Base-by-base conservation (phyloP, 352 stramenopile species). In the Thalassiosira exigua region DNA sequence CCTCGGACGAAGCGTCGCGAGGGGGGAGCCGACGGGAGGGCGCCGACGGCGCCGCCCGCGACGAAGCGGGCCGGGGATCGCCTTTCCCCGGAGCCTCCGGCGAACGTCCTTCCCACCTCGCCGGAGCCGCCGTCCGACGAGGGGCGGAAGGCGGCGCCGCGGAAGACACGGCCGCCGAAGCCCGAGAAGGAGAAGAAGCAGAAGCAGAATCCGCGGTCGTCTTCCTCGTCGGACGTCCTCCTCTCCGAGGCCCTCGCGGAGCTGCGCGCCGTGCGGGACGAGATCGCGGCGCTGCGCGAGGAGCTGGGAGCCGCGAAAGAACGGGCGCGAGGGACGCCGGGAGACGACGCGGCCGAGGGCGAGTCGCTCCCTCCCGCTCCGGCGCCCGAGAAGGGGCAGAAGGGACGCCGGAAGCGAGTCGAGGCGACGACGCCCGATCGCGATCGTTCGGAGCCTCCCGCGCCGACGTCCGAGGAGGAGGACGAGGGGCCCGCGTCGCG, bases 221-320 rank as follows among this genome's bases (percentile, higher is more conserved):
- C 53, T 0, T 41, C 60, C 5, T 39, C 27, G 46, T 58, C 64
- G 48, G 29, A n/a, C n/a, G 44, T 76, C 54, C 32, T 77, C 0
- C 66, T 86, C 24, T 51, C 42, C 9, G 69, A 85, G 54, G 79
- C 82, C 19, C 53, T 87, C n/a, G 22, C 69, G 1, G 82, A 90
- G 75, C 46, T 90, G 3, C 82, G 76, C 21, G 67, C 41, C 22
- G 83, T 90, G 75, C 75, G 67, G 56, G 56, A 87, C 50, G 79
- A 90, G 75, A 81, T 90, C 12, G 58, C 79, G 46, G 72, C 69
- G 29, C 41, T 90, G 27, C 26, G 82, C 48, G 57, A 82, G 61
- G 82, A 90, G 57, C 52, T 90, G n/a, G 39, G 71, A 24, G 53
- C 57, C 11, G 46, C 87, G 21, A 85, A 80, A 57, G 24, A 62